Percentiles rank a stretch among this genome's conserved stretches.
These are phyloP conservation scores for Biscutella laevigata DNA, from an alignment of 441 rosid genomes.

Conservation along the genomic window DNA sequence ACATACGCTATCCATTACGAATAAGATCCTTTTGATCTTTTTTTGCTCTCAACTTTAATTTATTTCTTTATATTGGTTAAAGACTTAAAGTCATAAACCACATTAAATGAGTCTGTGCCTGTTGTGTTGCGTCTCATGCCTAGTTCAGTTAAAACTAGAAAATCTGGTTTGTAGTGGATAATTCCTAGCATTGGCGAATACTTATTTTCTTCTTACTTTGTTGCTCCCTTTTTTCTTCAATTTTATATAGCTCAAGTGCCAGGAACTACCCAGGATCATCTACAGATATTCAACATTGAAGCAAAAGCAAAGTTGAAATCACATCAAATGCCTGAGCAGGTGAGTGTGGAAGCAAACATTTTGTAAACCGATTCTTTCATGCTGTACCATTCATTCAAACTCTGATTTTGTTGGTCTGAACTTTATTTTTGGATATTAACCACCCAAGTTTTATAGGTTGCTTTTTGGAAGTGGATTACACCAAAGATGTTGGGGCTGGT, in stretches of 20 bases:
- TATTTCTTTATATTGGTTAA: too few species aligned
- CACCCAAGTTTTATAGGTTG: conserved; percentile 48
- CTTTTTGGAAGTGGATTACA: conserved; percentile 98
- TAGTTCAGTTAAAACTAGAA: neutral
- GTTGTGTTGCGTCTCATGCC: conserved; percentile 10
- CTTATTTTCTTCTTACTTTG: conserved; percentile 8
- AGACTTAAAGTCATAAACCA: too few species aligned
- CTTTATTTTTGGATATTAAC: conserved; percentile 8
- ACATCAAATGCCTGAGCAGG: conserved; percentile 99
- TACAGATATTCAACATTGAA: conserved; percentile 98
- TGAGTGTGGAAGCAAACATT: conserved; percentile 16
- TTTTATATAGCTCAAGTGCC: conserved; percentile 80
- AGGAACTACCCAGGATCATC: conserved; percentile 97
- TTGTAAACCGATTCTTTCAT: neutral
- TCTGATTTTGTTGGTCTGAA: conserved; percentile 1
- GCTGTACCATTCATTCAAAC: neutral
- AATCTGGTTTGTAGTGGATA: neutral
- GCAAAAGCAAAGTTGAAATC: conserved; percentile 91
- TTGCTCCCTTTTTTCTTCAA: conserved; percentile 12
- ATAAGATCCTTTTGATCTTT: neutral
- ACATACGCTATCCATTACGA: neutral
- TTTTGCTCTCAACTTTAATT: too few species aligned
- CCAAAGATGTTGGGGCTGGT: conserved; percentile 92
- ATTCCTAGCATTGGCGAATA: neutral
- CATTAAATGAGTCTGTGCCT: neutral